These are phyloP conservation scores for Kwoniella europaea DNA, from an alignment of 768 basidiomycete genomes.

Conservation along the genomic window DNA sequence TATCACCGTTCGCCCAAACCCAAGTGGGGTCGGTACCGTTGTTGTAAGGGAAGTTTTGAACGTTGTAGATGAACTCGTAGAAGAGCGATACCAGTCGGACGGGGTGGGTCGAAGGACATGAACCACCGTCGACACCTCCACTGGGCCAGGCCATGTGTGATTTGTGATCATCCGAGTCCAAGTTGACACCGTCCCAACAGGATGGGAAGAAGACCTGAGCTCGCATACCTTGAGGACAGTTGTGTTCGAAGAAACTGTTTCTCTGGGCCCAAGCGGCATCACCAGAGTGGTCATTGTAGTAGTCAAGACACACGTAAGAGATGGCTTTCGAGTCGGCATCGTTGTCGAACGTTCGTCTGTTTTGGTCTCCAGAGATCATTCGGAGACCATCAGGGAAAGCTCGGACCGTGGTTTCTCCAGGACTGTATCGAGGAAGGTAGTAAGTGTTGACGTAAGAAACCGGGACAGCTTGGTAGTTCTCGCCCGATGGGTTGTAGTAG, in stretches of 20 bases:
- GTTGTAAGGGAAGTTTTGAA: constrained; percentile 58
- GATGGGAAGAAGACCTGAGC: constrained; percentile 60
- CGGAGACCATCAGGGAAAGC: constrained; percentile 59
- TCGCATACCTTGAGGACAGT: constrained; percentile 58
- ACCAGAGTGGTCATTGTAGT: constrained; percentile 33
- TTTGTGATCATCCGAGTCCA: constrained; percentile 56
- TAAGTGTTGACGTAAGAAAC: constrained; percentile 54
- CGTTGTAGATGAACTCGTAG: constrained; percentile 58
- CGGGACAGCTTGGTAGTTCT: constrained; percentile 51
- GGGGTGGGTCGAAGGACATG: constrained; percentile 56
- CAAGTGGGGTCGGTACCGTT: constrained; percentile 47
- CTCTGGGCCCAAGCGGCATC: constrained; percentile 54
- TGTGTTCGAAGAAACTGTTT: constrained; percentile 57
- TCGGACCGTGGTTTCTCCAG: constrained; percentile 50
- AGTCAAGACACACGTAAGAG: constrained; percentile 57
- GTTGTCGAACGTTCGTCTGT: constrained; percentile 53
- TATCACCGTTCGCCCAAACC: constrained; percentile 56
- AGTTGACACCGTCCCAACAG: constrained; percentile 59
- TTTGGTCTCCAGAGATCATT: constrained; percentile 59
- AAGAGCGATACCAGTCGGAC: constrained; percentile 57
- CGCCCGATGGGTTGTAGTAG: constrained; percentile 54
- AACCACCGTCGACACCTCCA: constrained; percentile 54
- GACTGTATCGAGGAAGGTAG: constrained; percentile 56
- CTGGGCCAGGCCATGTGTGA: constrained; percentile 59
- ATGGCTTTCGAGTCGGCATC: constrained; percentile 54